Evolutionary conservation across 768 basidiomycete species (phyloP).

Genomic region (Paxillus involutus): DNA sequence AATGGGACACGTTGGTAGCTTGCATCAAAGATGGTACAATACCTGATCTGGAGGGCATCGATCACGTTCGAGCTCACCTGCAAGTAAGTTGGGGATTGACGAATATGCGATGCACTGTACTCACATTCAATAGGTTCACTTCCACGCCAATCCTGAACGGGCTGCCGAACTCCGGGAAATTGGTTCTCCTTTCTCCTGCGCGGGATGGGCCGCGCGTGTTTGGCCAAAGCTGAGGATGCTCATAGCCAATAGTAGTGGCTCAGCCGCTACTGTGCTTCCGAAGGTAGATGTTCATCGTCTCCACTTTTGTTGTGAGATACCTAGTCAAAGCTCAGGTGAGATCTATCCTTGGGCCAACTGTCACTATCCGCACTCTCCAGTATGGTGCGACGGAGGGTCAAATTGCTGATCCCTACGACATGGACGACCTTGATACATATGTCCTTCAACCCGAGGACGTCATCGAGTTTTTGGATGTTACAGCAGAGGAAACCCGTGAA

Average conservation of each 20-base stretch:
- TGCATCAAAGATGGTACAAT: conserved; percentile 4
- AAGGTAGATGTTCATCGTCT: conserved; percentile 4
- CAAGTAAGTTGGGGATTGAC: not conserved
- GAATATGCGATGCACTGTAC: not conserved
- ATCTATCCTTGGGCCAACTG: conserved; percentile 5
- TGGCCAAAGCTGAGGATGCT: conserved; percentile 13
- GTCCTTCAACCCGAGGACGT: conserved; percentile 2
- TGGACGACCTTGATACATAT: not conserved
- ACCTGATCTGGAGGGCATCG: conserved; percentile 8
- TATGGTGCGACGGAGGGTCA: not conserved
- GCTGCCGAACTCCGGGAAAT: conserved; percentile 15
- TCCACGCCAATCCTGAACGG: conserved; percentile 3
- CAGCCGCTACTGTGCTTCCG: conserved; percentile 8
- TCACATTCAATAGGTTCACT: not conserved
- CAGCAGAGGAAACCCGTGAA: conserved; percentile 9
- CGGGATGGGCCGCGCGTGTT: conserved; percentile 15
- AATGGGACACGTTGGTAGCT: conserved; percentile 5
- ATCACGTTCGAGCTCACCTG: conserved; percentile 2
- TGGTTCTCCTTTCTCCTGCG: conserved; percentile 9
- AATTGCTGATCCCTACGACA: not conserved
- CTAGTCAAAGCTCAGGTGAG: conserved; percentile 5
- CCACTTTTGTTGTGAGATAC: not conserved
- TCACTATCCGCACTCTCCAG: not conserved
- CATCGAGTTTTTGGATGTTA: conserved; percentile 19
- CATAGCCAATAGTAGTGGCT: conserved; percentile 9